Evolutionary conservation across 2,329 filamentous ascomycete species (phyloP), one percentile per base, ranked within the genome.

Genomic region (Exophiala sp.): DNA sequence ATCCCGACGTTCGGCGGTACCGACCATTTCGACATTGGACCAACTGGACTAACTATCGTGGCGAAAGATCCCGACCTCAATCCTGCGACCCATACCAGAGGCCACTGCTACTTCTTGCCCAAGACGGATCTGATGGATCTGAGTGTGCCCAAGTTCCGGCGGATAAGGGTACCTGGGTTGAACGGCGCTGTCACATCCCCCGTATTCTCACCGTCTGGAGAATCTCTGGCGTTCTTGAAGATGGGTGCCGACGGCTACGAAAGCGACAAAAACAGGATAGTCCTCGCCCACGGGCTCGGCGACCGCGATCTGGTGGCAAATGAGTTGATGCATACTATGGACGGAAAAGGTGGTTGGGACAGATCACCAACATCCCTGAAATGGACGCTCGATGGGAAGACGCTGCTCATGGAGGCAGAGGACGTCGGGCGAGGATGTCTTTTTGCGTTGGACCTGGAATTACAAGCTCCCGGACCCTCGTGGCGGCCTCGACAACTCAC

Each of bases 1-100:
- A 77, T 77, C 33, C 73, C 75, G 1, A 71, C 75, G 1, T 77
- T 77, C 58, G 75, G 75, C 1, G 75, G 75, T 8, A 65, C 70
- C 10, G 71, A 73, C 18, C 67, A 76, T 55, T 78, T 76, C 59
- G 75, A 76, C 55, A 70, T 78, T 42, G 75, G 73, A 44, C 67
- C 69, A 0, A 67, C 66, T 1, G 74, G 74, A 12, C 42, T 65
- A 18, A 45, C 49, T 5, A 21, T 78, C 55, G 69, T 77, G 45
- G 69, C 72, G 1, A 77, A 75, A 55, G 74, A 77, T 54, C 75
- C 75, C 1, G 64, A 62, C 5, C 53, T 75, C 11, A 72, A 75
- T 50, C 72, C 72, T 9, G 75, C 75, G 4, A 71, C 69, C 2
- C 74, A 78, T 62, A 78, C 75, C 0, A 70, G 72, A 45, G 72